phyloP scores from a whole-genome alignment of 352 stramenopile genomes.

The Pythium phragmiticola region DNA sequence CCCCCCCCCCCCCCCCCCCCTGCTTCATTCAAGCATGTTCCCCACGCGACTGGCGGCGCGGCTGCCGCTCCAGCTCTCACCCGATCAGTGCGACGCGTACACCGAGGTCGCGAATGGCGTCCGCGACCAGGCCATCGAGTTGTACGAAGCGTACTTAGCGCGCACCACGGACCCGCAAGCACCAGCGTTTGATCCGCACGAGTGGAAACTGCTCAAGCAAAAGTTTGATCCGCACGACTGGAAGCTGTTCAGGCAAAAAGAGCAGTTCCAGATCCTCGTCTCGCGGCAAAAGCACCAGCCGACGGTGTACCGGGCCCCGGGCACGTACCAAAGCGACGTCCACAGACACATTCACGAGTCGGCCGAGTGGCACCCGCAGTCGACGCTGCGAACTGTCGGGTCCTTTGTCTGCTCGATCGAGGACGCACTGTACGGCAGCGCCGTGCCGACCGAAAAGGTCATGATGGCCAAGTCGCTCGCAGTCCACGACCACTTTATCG shows the following conservation, averaged over 20 bases:
- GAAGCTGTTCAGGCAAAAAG: neutral
- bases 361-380: neutral
- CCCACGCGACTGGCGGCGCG: too few species aligned
- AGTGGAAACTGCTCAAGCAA: too few species aligned
- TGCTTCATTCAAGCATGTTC: too few species aligned
- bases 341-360: too few species aligned
- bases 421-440: constrained; percentile 56
- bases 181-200: neutral
- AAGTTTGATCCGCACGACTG: neutral
- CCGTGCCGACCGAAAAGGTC: constrained; percentile 26
- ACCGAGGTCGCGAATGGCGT: neutral
- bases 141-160: neutral
- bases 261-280: neutral
- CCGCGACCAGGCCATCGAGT: neutral
- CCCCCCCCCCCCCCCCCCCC: too few species aligned
- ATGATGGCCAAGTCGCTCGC: constrained; percentile 37
- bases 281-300: neutral
- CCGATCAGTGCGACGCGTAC: neutral
- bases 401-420: constrained; percentile 50
- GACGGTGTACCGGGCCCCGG: too few species aligned
- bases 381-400: constrained; percentile 45
- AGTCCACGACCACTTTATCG: constrained; percentile 26
- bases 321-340: too few species aligned
- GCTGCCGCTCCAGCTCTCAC: neutral
- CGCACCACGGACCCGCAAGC: neutral